Conservation (phyloP, 78 protist species). For the Dictyostelium brefeldianum region DNA sequence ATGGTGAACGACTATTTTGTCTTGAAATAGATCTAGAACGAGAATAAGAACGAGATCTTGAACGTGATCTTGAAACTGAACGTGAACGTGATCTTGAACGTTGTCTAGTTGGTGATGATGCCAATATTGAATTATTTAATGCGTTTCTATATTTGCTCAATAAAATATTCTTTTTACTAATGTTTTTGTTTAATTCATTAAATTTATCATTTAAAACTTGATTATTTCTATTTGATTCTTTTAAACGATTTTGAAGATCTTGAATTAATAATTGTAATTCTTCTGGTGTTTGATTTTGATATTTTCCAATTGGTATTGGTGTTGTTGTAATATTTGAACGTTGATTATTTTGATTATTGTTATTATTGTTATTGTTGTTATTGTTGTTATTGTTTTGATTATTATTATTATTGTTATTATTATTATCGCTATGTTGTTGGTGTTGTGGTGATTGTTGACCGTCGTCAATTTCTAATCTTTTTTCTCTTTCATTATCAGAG, state of each 20-base stretch:
- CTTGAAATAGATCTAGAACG: background rate
- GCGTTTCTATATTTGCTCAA: constrained; percentile 43
- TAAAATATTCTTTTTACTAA: constrained; percentile 12
- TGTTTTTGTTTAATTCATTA: background rate
- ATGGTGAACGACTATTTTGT: constrained; percentile 21
- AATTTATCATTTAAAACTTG: background rate
- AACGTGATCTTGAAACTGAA: background rate
- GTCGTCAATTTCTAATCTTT: background rate
- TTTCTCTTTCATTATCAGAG: background rate
- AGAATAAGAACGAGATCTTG: background rate
- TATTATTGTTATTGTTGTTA: background rate
- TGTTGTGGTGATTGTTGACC: background rate
- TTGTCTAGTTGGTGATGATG: background rate
- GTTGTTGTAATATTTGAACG: background rate
- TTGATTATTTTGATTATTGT: background rate
- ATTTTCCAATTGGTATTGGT: background rate
- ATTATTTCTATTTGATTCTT: background rate
- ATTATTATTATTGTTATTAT: background rate
- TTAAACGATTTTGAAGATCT: background rate
- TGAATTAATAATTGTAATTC: background rate
- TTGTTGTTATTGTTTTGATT: background rate
- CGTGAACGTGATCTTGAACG: background rate
- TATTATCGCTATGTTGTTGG: background rate
- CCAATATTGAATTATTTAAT: background rate
- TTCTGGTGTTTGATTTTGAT: background rate